Percentiles rank a stretch among this genome's conserved stretches.
Evolutionary conservation across 106 monocot species (phyloP).

Genomic region (Alisma plantagoaquatica): DNA sequence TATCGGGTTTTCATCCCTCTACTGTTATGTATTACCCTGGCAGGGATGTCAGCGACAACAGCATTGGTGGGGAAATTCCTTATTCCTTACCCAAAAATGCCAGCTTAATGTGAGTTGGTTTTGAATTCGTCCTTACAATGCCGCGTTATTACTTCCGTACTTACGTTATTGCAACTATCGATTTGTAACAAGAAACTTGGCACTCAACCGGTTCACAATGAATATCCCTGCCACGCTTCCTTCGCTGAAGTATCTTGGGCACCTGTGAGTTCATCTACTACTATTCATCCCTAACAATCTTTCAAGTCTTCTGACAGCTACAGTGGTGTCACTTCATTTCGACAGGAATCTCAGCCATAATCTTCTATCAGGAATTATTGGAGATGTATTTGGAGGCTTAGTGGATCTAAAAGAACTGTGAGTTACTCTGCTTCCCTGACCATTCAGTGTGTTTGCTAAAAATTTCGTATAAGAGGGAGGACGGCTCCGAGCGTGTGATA

Average conservation of each 20-base stretch:
- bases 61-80: conserved; percentile 57
- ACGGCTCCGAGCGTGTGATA: too few species aligned
- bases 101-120: conserved; percentile 32
- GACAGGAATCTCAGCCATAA: conserved; percentile 64
- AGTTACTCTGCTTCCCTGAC: neutral
- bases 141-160: neutral
- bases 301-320: too few species aligned
- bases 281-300: neutral
- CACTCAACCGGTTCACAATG: conserved; percentile 27
- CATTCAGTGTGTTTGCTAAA: too few species aligned
- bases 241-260: conserved; percentile 26
- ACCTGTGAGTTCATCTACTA: conserved; percentile 30
- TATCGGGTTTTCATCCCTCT: neutral
- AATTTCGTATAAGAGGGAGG: neutral
- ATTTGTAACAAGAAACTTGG: conserved; percentile 53
- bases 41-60: conserved; percentile 61
- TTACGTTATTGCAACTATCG: too few species aligned
- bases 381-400: conserved; percentile 45
- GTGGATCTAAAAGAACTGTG: conserved; percentile 39
- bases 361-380: conserved; percentile 35
- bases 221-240: conserved; percentile 33
- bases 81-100: conserved; percentile 43
- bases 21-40: neutral
- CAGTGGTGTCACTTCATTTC: too few species aligned
- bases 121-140: neutral